phyloP scores from a whole-genome alignment of 306 rosid species.

The Gynostemma pentaphyllum region DNA sequence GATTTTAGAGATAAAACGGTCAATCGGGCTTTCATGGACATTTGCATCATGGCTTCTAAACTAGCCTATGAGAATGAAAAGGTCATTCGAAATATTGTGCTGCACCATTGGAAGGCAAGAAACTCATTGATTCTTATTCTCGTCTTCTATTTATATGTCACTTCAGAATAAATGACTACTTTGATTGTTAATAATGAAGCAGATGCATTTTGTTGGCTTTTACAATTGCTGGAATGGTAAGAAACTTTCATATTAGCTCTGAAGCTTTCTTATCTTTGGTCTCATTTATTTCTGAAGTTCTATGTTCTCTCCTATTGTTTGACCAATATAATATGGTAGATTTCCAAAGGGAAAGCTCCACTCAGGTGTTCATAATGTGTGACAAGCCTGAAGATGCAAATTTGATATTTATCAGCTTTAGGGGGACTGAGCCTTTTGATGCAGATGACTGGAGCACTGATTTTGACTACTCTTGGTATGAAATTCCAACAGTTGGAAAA shows the following conservation, averaged over 20 bases:
- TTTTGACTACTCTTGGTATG: slow-evolving; percentile 77
- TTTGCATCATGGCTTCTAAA: slow-evolving; percentile 70
- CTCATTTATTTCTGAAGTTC: background rate
- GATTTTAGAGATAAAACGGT: slow-evolving; percentile 19
- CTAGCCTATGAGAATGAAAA: slow-evolving; percentile 58
- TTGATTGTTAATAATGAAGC: slow-evolving; percentile 10
- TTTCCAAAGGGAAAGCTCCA: slow-evolving; percentile 36
- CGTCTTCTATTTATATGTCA: background rate
- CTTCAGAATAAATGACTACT: background rate
- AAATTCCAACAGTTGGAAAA: slow-evolving; percentile 52
- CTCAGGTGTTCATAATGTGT: slow-evolving; percentile 53
- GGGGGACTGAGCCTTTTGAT: slow-evolving; percentile 71
- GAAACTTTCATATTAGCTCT: background rate
- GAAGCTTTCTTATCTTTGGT: background rate
- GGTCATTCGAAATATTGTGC: slow-evolving; percentile 29
- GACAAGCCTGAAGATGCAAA: slow-evolving; percentile 62
- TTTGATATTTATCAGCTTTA: slow-evolving; percentile 55
- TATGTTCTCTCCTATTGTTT: background rate
- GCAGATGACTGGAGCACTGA: slow-evolving; percentile 70
- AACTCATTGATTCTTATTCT: background rate
- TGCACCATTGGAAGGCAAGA: slow-evolving; percentile 59
- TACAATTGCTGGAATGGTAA: slow-evolving; percentile 68
- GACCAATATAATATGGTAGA: slow-evolving; percentile 21
- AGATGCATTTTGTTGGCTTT: slow-evolving; percentile 74
- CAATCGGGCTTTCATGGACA: slow-evolving; percentile 44